A percentile compares a stretch with the other conserved stretches of the same genome.
These are phyloP conservation scores for Nigrospora osmanthi DNA, from an alignment of 2,329 filamentous ascomycete genomes.

Conservation along the genomic window DNA sequence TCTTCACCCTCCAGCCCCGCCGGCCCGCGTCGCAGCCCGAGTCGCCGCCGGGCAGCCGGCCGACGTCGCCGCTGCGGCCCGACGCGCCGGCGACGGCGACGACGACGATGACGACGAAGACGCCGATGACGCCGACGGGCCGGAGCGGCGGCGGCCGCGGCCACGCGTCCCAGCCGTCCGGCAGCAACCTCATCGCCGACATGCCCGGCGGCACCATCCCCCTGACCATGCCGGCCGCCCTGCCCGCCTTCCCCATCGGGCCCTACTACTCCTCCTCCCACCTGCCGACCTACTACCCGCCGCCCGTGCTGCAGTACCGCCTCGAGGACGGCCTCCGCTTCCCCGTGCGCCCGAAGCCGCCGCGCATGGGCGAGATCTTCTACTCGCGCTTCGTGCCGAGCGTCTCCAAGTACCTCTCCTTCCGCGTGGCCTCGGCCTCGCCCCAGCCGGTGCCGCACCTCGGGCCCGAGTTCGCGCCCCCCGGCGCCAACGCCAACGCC, in stretches of 20 bases:
- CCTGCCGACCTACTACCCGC: constrained; percentile 85
- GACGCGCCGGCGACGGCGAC: constrained; percentile 18
- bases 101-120: too few species aligned
- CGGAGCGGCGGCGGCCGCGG: background rate
- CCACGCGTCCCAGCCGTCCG: constrained; percentile 18
- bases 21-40: constrained; percentile 30
- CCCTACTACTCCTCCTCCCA: constrained; percentile 79
- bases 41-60: constrained; percentile 45
- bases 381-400: constrained; percentile 84
- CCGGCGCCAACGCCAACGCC: constrained; percentile 19
- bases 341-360: constrained; percentile 79
- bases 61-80: constrained; percentile 38
- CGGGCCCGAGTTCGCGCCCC: constrained; percentile 49
- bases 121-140: too few species aligned
- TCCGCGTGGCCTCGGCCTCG: constrained; percentile 72
- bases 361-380: constrained; percentile 82
- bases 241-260: constrained; percentile 40
- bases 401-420: constrained; percentile 75
- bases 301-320: constrained; percentile 72
- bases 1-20: constrained; percentile 71
- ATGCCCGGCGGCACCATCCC: constrained; percentile 30
- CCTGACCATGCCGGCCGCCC: constrained; percentile 19
- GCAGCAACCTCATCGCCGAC: constrained; percentile 23
- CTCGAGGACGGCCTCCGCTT: constrained; percentile 75
- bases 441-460: constrained; percentile 54